These are phyloP conservation scores for Stagonosporopsis chrysanthemi DNA, from an alignment of 2,329 filamentous ascomycete genomes.

Conservation along the genomic window DNA sequence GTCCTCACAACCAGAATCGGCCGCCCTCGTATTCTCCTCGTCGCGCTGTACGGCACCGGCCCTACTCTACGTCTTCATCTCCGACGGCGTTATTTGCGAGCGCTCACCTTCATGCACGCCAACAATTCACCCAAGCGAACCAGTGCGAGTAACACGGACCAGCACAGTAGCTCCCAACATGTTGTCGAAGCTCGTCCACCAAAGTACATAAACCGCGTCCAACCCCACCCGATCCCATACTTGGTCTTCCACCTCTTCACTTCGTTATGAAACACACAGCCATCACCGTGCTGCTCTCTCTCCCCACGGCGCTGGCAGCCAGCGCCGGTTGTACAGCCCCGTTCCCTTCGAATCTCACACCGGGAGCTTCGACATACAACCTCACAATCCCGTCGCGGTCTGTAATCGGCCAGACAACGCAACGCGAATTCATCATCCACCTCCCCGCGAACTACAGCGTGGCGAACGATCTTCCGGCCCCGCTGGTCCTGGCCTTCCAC, in stretches of 20 bases:
- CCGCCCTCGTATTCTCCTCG: not conserved
- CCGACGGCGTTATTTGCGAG: not conserved
- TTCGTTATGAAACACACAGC: not conserved
- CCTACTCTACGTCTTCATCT: not conserved
- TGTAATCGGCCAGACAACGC: slow-evolving; percentile 23
- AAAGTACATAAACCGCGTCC: not conserved
- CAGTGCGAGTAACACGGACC: not conserved
- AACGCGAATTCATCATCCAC: slow-evolving; percentile 28
- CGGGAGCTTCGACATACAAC: slow-evolving; percentile 29
- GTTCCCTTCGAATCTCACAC: slow-evolving; percentile 20
- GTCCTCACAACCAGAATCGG: not conserved
- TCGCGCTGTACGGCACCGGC: not conserved
- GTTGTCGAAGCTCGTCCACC: not conserved
- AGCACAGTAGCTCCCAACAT: not conserved
- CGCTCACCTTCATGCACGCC: not conserved
- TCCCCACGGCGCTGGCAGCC: slow-evolving; percentile 6
- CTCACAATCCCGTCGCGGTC: slow-evolving; percentile 29
- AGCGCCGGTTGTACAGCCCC: slow-evolving; percentile 26
- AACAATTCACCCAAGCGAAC: not conserved
- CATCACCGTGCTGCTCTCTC: not conserved
- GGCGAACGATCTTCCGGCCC: slow-evolving; percentile 23
- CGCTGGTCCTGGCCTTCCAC: slow-evolving; percentile 33
- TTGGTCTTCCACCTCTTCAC: not conserved
- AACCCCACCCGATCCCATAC: not conserved
- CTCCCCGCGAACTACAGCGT: slow-evolving; percentile 24